Percentiles rank a stretch among this genome's conserved stretches.
Evolutionary conservation across 257 asterid genomes (phyloP).

Genomic region (Solanum chiquidenum): DNA sequence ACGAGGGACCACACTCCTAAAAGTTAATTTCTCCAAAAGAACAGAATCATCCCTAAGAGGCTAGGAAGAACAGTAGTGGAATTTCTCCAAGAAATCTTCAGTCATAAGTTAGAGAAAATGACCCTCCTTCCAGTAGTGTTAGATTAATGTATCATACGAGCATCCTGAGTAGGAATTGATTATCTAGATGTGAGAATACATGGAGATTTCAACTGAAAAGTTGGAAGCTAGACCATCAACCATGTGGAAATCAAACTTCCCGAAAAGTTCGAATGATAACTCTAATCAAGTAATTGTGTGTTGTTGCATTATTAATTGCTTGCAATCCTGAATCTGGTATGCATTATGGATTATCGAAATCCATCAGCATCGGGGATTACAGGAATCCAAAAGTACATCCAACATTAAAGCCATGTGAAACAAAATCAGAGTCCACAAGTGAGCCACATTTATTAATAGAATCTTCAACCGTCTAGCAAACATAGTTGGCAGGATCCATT

Average conservation of each 20-base stretch:
- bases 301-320: neutral
- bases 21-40: neutral
- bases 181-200: neutral
- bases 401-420: neutral
- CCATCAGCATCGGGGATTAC: neutral
- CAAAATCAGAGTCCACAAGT: neutral
- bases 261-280: neutral
- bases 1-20: neutral
- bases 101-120: neutral
- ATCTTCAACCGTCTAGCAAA: neutral
- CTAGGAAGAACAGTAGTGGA: neutral
- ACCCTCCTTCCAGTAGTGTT: neutral
- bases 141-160: neutral
- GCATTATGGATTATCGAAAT: neutral
- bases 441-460: neutral
- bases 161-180: neutral
- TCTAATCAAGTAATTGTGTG: neutral
- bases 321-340: neutral
- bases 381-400: neutral
- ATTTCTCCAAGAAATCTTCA: neutral
- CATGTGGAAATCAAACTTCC: neutral
- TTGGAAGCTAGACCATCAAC: neutral
- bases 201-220: neutral
- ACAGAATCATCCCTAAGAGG: neutral
- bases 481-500: neutral